These are phyloP conservation scores for Amaranthus cruentus DNA, from an alignment of 148 eudicot species.

Conservation along the genomic window DNA sequence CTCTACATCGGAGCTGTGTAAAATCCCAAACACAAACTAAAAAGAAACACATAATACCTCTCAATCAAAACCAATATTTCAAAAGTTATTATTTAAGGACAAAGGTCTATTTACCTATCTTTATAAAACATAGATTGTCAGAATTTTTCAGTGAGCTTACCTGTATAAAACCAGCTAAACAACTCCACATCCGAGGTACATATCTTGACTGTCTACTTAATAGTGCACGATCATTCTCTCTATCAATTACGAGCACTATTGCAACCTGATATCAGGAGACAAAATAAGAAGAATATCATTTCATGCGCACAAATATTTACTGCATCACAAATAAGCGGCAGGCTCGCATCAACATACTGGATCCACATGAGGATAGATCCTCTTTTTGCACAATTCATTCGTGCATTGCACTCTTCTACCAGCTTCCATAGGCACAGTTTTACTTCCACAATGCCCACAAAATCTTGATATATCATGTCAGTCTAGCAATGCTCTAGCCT, in stretches of 20 bases:
- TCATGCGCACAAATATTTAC: not conserved
- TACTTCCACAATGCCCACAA: slow-evolving; percentile 82
- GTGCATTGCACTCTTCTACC: slow-evolving; percentile 87
- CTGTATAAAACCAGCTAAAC: slow-evolving; percentile 97
- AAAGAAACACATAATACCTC: not conserved
- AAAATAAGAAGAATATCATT: slow-evolving; percentile 5
- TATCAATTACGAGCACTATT: slow-evolving; percentile 91
- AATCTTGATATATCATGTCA: slow-evolving; percentile 72
- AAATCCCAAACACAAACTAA: too few relatives aligned
- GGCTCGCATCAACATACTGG: slow-evolving; percentile 56
- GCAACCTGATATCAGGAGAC: slow-evolving; percentile 58
- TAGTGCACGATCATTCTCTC: slow-evolving; percentile 82
- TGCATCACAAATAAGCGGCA: slow-evolving; percentile 5
- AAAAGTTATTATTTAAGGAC: not conserved
- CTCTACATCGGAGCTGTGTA: too few relatives aligned
- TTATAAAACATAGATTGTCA: not conserved
- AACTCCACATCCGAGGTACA: slow-evolving; percentile 99
- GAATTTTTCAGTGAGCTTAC: slow-evolving; percentile 26
- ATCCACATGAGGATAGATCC: slow-evolving; percentile 92
- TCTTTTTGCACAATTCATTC: slow-evolving; percentile 70
- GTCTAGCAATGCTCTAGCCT: slow-evolving; percentile 92
- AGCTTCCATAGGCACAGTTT: slow-evolving; percentile 70
- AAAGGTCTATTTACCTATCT: not conserved
- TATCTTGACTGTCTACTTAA: slow-evolving; percentile 84
- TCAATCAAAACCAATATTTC: not conserved